A percentile compares a stretch with the other conserved stretches of the same genome.
Conservation (phyloP, 2,329 filamentous ascomycete genomes). For the Microdochium trichocladiopsis region DNA sequence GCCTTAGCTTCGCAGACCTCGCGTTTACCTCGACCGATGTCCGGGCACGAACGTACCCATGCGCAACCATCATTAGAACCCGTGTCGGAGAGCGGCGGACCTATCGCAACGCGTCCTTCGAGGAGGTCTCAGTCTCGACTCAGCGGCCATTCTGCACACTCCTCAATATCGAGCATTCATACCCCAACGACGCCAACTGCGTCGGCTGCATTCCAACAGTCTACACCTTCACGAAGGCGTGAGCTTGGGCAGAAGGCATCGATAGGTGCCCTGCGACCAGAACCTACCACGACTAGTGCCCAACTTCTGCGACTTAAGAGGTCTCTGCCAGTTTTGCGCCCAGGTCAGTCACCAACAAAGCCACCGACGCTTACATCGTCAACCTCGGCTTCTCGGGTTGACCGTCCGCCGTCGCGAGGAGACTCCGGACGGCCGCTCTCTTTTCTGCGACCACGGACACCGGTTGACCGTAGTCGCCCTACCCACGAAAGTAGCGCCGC, state of each 20-base stretch:
- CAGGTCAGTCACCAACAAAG: conserved; percentile 44
- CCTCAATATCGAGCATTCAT: conserved; percentile 58
- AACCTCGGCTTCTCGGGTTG: conserved; percentile 31
- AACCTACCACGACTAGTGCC: conserved; percentile 58
- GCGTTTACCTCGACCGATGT: conserved; percentile 70
- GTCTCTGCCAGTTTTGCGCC: conserved; percentile 53
- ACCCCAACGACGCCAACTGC: conserved; percentile 54
- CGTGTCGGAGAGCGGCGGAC: conserved; percentile 81
- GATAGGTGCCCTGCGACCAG: conserved; percentile 44
- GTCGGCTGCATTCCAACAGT: conserved; percentile 42
- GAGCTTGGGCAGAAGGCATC: conserved; percentile 51
- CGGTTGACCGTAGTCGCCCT: conserved; percentile 53
- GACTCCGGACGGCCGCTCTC: conserved; percentile 44
- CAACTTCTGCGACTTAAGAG: conserved; percentile 60
- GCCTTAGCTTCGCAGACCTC: conserved; percentile 42
- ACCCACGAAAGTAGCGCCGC: conserved; percentile 43
- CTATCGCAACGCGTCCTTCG: conserved; percentile 47
- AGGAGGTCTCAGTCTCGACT: conserved; percentile 61
- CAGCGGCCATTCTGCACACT: conserved; percentile 57
- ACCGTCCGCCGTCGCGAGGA: conserved; percentile 53
- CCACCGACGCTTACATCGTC: conserved; percentile 15
- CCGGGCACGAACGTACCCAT: conserved; percentile 57
- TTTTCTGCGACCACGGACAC: conserved; percentile 60
- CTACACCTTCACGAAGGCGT: conserved; percentile 50
- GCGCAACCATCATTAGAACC: conserved; percentile 77